A percentile compares a stretch with the other conserved stretches of the same genome.
Evolutionary conservation across 2,329 filamentous ascomycete species (phyloP).

Genomic region (Hypomyces perniciosus): DNA sequence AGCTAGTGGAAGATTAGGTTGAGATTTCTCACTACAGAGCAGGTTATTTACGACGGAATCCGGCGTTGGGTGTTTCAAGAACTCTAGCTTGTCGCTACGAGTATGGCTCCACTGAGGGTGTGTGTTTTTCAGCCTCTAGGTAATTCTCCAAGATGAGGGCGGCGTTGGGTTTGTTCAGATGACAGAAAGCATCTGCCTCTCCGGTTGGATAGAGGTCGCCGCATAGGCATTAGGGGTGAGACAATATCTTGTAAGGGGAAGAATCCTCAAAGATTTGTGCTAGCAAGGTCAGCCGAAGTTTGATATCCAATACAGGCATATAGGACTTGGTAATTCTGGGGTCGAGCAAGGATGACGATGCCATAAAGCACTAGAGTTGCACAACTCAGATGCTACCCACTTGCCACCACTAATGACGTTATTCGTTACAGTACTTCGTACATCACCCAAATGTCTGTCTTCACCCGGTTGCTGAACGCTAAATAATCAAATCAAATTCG

Average conservation of each 20-base stretch:
- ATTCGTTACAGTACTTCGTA: no score
- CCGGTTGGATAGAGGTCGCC: constrained; percentile 10
- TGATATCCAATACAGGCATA: no score
- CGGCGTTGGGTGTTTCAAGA: constrained; percentile 3
- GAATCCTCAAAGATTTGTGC: neutral
- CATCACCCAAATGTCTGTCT: no score
- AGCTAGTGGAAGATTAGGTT: constrained; percentile 34
- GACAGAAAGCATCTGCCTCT: constrained; percentile 2
- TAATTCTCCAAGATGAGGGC: neutral
- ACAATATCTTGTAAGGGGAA: neutral
- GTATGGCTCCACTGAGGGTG: neutral
- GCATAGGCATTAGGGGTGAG: constrained; percentile 10
- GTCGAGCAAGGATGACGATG: no score
- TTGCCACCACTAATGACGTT: no score
- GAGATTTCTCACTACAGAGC: neutral
- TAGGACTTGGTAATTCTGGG: no score
- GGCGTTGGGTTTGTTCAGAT: constrained; percentile 4
- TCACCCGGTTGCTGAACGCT: no score
- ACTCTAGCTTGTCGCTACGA: neutral
- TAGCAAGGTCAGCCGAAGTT: no score
- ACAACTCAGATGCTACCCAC: no score
- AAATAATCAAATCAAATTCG: no score
- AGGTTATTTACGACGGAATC: neutral
- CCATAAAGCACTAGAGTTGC: no score
- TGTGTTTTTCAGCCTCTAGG: neutral